phyloP scores from a whole-genome alignment of 805 yeast genomes.

The Zygotorulaspora danielsina region DNA sequence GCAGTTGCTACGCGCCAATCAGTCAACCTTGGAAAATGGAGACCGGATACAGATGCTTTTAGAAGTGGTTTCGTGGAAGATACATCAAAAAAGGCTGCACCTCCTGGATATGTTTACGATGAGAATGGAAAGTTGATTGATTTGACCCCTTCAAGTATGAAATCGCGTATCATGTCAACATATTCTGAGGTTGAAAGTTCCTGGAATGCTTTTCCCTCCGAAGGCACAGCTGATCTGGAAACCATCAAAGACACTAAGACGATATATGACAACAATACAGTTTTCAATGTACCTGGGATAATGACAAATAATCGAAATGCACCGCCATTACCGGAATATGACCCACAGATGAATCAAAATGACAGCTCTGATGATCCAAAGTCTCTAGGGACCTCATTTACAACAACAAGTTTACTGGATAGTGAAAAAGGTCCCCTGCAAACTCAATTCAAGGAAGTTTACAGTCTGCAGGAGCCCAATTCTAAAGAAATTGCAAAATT shows the following conservation, averaged over 20 bases:
- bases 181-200: slow-evolving; percentile 35
- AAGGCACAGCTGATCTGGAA: slow-evolving; percentile 27
- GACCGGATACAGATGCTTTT: slow-evolving; percentile 46
- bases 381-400: slow-evolving; percentile 9
- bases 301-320: slow-evolving; percentile 25
- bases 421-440: slow-evolving; percentile 12
- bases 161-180: slow-evolving; percentile 28
- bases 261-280: slow-evolving; percentile 35
- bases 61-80: slow-evolving; percentile 40
- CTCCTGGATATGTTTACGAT: slow-evolving; percentile 36
- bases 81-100: slow-evolving; percentile 35
- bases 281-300: slow-evolving; percentile 36
- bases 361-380: slow-evolving; percentile 15
- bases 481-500: slow-evolving; percentile 27
- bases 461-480: slow-evolving; percentile 20
- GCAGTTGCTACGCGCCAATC: slow-evolving; percentile 14
- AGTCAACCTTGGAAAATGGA: slow-evolving; percentile 40
- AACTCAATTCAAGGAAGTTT: slow-evolving; percentile 16
- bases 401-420: slow-evolving; percentile 9
- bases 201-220: slow-evolving; percentile 37
- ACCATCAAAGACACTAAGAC: slow-evolving; percentile 36
- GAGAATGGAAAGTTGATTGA: slow-evolving; percentile 34
- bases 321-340: slow-evolving; percentile 34
- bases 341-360: slow-evolving; percentile 5
- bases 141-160: slow-evolving; percentile 32